Evolutionary conservation across 305 asterid genomes (phyloP), one percentile per base, ranked within the genome.

Genomic region (Fraxinus sp.): DNA sequence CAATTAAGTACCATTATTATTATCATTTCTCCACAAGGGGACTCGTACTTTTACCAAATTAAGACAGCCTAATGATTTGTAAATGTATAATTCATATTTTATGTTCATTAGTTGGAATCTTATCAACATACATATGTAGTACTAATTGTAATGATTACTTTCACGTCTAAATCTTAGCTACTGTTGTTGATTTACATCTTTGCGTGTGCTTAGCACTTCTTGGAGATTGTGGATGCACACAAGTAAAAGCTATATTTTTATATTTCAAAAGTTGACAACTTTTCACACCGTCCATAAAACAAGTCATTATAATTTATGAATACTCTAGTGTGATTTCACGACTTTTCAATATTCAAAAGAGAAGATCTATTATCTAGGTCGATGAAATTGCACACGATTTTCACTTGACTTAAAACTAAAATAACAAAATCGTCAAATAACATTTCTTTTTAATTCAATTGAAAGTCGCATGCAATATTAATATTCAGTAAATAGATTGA

Each of bases 81-180:
- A 26, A 26, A 64, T 66, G 35, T 32, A 22, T 26, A 64, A 59
- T 59, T 18, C 70, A 59, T 1, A 55, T 26, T 24, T 10, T 66
- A 22, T 24, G 35, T 24, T 66, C n/a, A 24, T 8, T 24, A 2
- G 32, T 66, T 66, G 73, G 35, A 66, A 62, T 62, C 33, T 62
- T 62, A 62, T 14, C 4, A 49, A 55, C 64, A 55, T n/a, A n/a
- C 64, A 55, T 55, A 55, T 55, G 24, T n/a, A 55, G 64, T 52
- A 64, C 73, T n/a, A 1, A 64, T 24, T 64, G 3, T 22, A 3
- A 22, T 16, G 8, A 24, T 37, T 83, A 55, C 66, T 78, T 35
- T 55, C 36, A 20, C 70, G 66, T 73, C 83, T 41, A 64, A 55
- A 79, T 75, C 75, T 49, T 41, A 4, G 39, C 73, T n/a, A 39